Evolutionary conservation across 805 yeast species (phyloP).

Genomic region (Wickerhamiella siamensis): DNA sequence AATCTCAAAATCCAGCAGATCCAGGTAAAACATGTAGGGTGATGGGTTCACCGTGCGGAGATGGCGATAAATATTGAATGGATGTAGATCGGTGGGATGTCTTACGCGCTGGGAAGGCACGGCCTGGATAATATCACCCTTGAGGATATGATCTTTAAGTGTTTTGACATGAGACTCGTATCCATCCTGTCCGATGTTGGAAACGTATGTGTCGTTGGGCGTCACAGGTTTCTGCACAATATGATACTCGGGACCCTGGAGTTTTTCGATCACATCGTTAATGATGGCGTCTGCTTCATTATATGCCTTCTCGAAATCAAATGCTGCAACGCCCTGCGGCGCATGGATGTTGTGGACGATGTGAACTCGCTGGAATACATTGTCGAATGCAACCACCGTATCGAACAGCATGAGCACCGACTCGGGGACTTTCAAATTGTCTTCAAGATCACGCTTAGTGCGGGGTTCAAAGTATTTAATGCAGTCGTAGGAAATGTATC

Average conservation of each 20-base stretch:
- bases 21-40: conserved; percentile 90
- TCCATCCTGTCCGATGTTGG: conserved; percentile 89
- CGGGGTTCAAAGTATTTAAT: conserved; percentile 92
- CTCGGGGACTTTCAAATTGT: conserved; percentile 77
- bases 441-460: conserved; percentile 60
- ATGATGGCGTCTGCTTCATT: conserved; percentile 41
- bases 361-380: conserved; percentile 86
- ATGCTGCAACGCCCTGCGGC: conserved; percentile 12
- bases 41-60: conserved; percentile 93
- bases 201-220: conserved; percentile 53
- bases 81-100: conserved; percentile 88
- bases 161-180: conserved; percentile 68
- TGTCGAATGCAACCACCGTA: conserved; percentile 80
- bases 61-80: conserved; percentile 91
- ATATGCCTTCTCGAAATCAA: conserved; percentile 36
- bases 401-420: conserved; percentile 85
- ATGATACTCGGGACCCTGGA: conserved; percentile 26
- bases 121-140: conserved; percentile 93
- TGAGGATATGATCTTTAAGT: conserved; percentile 66
- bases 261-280: conserved; percentile 33
- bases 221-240: conserved; percentile 68
- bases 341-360: conserved; percentile 66
- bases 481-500: conserved; percentile 93
- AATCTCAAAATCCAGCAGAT: conserved; percentile 79
- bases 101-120: conserved; percentile 97